Conservation (phyloP, 129 eudicot species). For the Tanacetum coccineum region DNA sequence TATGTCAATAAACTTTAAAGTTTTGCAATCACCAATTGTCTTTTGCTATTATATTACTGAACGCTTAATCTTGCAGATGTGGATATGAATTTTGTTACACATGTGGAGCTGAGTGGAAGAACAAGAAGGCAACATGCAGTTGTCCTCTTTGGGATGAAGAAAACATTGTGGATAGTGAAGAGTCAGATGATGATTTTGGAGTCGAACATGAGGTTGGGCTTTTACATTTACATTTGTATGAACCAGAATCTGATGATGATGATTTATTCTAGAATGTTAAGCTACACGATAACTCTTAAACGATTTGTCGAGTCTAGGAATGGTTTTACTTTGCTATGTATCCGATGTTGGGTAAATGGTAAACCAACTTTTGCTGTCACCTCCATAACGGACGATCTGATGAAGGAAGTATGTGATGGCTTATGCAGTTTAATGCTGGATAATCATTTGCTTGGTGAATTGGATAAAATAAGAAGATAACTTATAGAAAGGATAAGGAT, state of each 20-base stretch:
- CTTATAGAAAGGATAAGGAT: not conserved
- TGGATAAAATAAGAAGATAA: not conserved
- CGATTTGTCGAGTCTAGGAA: not conserved
- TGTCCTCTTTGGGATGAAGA: conserved; percentile 72
- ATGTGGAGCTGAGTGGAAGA: conserved; percentile 85
- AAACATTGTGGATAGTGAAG: conserved; percentile 38
- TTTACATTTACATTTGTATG: too few species aligned
- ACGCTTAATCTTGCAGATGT: conserved; percentile 47
- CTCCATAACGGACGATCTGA: too few species aligned
- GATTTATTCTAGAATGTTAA: not conserved
- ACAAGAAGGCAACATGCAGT: conserved; percentile 65
- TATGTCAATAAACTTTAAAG: not conserved
- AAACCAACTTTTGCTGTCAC: too few species aligned
- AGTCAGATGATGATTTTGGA: conserved; percentile 25
- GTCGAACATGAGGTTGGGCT: too few species aligned
- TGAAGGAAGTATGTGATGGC: too few species aligned
- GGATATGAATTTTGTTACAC: conserved; percentile 81
- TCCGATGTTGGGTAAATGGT: not conserved
- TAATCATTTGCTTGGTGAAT: not conserved
- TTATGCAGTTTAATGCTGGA: too few species aligned
- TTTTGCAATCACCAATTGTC: not conserved
- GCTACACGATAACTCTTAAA: not conserved
- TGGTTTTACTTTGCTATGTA: not conserved
- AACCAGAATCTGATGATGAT: not conserved
- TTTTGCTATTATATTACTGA: not conserved